These are phyloP conservation scores for Penicillium corylophilum DNA, from an alignment of 2,329 filamentous ascomycete species.

Conservation along the genomic window DNA sequence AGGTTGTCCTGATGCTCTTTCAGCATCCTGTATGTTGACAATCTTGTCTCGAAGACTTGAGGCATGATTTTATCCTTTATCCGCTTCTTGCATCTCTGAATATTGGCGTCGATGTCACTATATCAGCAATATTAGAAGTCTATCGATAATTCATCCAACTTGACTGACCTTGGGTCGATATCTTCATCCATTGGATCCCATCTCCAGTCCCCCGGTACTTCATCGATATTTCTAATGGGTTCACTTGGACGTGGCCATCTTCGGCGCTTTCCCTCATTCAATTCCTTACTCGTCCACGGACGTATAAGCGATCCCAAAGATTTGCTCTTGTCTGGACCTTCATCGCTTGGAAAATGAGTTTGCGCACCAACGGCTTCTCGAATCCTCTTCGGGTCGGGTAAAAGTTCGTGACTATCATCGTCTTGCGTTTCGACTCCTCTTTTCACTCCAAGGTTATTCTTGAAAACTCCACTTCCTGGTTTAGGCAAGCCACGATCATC, in stretches of 20 bases:
- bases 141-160: not conserved
- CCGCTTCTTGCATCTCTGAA: slow-evolving; percentile 1
- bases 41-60: not conserved
- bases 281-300: not conserved
- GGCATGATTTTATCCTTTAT: slow-evolving; percentile 5
- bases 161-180: not conserved
- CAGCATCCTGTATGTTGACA: not conserved
- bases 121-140: not conserved
- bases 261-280: not conserved
- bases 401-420: too few relatives aligned
- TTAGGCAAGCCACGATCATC: too few relatives aligned
- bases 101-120: slow-evolving; percentile 4
- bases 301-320: not conserved
- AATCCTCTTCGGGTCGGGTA: not conserved
- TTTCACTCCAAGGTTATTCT: too few relatives aligned
- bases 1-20: not conserved
- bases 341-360: not conserved
- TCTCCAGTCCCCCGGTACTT: not conserved
- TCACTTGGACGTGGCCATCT: not conserved
- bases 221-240: not conserved
- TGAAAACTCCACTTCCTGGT: too few relatives aligned
- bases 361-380: not conserved
- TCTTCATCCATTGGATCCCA: not conserved
- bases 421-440: too few relatives aligned
- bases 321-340: not conserved